Evolutionary conservation across 2,329 filamentous ascomycete species (phyloP), one percentile per base, ranked within the genome.

Genomic region (Sarocladium strictum): DNA sequence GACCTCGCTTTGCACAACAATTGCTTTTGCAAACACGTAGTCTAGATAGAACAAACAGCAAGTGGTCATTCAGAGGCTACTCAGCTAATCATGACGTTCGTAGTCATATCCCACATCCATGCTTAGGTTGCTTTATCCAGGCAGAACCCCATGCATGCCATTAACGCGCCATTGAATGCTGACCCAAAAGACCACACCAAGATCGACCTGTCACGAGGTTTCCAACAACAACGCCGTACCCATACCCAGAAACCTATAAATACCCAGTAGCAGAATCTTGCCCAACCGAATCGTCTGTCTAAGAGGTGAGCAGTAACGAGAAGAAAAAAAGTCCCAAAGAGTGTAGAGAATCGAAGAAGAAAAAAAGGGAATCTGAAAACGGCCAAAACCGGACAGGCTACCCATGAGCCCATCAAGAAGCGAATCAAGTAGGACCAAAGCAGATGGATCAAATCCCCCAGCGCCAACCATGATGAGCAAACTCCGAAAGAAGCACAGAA

Each of bases 381-480:
- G 14, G 49, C 33, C 7, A 52, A 15, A 19, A 10, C 27, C 19
- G 12, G 11, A 17, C 19, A 47, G 14, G 32, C 19, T 40, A 21
- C 24, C 10, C 10, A 32, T 51, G 26, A 51, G 40, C 40, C 40
- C 15, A 17, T 33, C 26, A 51, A 35, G 47, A 35, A 35, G 43
- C 10, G 17, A 23, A 27, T 6, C 17, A 23, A 35, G 12, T n/a
- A 24, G 29, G 11, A 17, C 6, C n/a, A 15, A 49, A 32, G 6
- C 43, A 49, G 10, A 33, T 9, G 15, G 9, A 24, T 45, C n/a
- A 47, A 11, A 47, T 51, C 47, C 47, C 47, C 47, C 47, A 35
- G 24, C 27, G 47, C 47, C 47, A 51, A 51, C n/a, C 19, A 51
- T 51, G 47, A 51, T 51, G 47, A 51, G 29, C 47, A 51, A 35